Percentiles rank a stretch among this genome's conserved stretches.
phyloP scores from a whole-genome alignment of 2,329 filamentous ascomycete species.

The Beauveria pseudobassiana region DNA sequence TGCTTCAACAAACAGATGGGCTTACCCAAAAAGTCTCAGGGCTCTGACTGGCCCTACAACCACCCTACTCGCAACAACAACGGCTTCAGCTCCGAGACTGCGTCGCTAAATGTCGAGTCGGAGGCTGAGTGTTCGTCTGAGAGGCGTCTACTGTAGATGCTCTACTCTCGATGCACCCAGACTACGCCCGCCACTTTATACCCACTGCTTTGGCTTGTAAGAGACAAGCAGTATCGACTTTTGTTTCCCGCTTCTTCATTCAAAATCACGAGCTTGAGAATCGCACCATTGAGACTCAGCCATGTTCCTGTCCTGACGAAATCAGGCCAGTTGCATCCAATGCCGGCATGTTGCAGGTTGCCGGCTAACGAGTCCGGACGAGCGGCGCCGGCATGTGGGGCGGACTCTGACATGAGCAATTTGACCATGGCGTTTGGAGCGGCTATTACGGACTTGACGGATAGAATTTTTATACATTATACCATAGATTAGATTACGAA shows the following conservation, averaged over 20 bases:
- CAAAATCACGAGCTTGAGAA: too few species aligned
- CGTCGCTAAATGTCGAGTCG: background rate
- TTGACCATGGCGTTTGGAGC: background rate
- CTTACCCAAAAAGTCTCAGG: background rate
- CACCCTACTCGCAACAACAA: conserved; percentile 7
- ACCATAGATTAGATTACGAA: conserved; percentile 3
- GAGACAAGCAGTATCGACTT: background rate
- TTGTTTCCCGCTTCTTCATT: too few species aligned
- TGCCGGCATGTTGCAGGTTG: background rate
- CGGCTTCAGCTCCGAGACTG: conserved; percentile 6
- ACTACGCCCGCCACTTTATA: background rate
- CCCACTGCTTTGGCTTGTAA: background rate
- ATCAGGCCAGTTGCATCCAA: background rate
- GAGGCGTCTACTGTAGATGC: background rate
- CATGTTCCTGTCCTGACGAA: background rate
- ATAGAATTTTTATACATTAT: conserved; percentile 3
- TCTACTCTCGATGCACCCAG: background rate
- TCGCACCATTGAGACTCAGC: too few species aligned
- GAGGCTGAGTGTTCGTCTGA: background rate
- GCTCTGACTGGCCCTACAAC: conserved; percentile 7
- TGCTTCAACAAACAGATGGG: conserved; percentile 19
- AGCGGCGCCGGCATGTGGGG: conserved; percentile 2
- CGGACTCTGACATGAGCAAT: conserved; percentile 1
- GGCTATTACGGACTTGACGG: conserved; percentile 8
- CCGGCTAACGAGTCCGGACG: conserved; percentile 5